phyloP scores from a whole-genome alignment of 1,284 basidiomycete species.

The Stereum hirsutum region DNA sequence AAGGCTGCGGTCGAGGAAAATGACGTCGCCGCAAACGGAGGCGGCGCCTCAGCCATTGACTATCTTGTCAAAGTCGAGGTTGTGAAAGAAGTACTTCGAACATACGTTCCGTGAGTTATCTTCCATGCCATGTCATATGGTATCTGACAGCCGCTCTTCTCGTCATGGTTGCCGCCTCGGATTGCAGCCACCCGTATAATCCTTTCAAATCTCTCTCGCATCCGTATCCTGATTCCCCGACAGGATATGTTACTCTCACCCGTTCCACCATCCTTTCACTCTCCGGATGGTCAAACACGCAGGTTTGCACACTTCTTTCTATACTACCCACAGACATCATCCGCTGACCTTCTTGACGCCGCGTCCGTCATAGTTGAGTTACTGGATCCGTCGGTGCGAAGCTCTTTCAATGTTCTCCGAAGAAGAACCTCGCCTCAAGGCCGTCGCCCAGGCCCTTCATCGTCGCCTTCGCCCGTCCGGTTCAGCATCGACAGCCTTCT shows the following conservation, averaged over 20 bases:
- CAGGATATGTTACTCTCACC: slow-evolving; percentile 34
- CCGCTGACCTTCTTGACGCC: too few species aligned
- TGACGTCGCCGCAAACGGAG: slow-evolving; percentile 10
- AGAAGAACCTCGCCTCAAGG: slow-evolving; percentile 28
- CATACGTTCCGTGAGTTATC: slow-evolving; percentile 36
- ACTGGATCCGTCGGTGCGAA: slow-evolving; percentile 39
- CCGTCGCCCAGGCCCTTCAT: slow-evolving; percentile 30
- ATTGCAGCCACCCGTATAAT: slow-evolving; percentile 38
- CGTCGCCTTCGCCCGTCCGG: slow-evolving; percentile 23
- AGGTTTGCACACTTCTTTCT: too few species aligned
- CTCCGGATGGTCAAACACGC: slow-evolving; percentile 42
- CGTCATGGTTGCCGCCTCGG: slow-evolving; percentile 1
- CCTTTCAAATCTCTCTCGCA: slow-evolving; percentile 38
- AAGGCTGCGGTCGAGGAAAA: slow-evolving; percentile 11
- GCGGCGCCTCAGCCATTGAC: slow-evolving; percentile 36
- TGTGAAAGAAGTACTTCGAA: slow-evolving; percentile 37
- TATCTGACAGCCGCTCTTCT: too few species aligned
- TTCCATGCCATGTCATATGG: neutral
- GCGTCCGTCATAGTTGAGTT: too few species aligned
- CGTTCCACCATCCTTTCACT: slow-evolving; percentile 35
- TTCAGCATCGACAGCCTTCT: too few species aligned
- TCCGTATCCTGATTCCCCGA: slow-evolving; percentile 26
- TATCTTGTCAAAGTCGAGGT: slow-evolving; percentile 44
- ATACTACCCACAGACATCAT: too few species aligned
- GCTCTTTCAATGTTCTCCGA: slow-evolving; percentile 34